Evolutionary conservation across 2,329 filamentous ascomycete genomes (phyloP).

Genomic region (Colletotrichum horii): DNA sequence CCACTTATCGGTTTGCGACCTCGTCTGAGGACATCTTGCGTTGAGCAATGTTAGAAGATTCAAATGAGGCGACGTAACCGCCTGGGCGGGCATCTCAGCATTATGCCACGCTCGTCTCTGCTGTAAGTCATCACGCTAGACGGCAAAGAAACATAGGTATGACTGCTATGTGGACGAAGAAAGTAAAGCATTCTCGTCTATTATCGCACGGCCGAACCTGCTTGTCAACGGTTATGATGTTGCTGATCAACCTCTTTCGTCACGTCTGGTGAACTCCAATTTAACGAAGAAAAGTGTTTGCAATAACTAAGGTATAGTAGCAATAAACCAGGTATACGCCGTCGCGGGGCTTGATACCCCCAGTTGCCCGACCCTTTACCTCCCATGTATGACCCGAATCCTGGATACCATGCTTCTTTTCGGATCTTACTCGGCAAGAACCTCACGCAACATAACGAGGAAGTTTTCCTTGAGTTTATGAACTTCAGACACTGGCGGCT

Average conservation of each 20-base stretch:
- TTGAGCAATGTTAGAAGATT: background rate
- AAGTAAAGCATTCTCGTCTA: background rate
- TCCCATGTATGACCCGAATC: constrained; percentile 6
- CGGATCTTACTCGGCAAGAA: constrained; percentile 70
- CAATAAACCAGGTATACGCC: constrained; percentile 5
- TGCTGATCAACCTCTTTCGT: background rate
- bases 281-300: background rate
- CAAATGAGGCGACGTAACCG: background rate
- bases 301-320: constrained; percentile 8
- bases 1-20: background rate
- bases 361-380: constrained; percentile 8
- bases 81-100: background rate
- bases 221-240: background rate
- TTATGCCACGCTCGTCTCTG: background rate
- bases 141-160: background rate
- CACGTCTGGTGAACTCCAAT: background rate
- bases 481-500: constrained; percentile 80
- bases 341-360: constrained; percentile 6
- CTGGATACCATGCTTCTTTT: constrained; percentile 6
- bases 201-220: background rate
- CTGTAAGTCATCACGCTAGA: background rate
- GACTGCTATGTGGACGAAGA: background rate
- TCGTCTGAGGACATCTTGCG: background rate
- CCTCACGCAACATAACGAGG: constrained; percentile 78
- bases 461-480: constrained; percentile 82